Evolutionary conservation across 2,329 filamentous ascomycete species (phyloP).

Genomic region (Nothophoma quercina): DNA sequence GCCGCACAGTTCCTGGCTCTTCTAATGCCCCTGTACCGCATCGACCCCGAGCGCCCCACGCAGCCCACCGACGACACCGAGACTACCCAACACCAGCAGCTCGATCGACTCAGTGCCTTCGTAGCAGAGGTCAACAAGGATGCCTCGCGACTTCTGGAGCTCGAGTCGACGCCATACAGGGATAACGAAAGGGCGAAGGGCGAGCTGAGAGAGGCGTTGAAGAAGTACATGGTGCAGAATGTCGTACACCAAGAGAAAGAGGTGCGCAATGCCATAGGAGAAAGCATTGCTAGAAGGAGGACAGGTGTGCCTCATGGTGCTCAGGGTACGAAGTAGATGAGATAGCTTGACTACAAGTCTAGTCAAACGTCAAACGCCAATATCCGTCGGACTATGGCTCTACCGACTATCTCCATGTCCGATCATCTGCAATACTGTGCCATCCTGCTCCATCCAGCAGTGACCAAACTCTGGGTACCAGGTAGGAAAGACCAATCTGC

Average conservation of each 20-base stretch:
- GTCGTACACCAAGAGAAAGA: conserved; percentile 76
- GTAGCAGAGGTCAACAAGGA: conserved; percentile 72
- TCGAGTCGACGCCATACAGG: conserved; percentile 83
- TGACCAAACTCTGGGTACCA: neutral
- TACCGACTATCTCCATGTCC: no score
- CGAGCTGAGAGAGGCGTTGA: conserved; percentile 74
- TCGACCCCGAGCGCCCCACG: conserved; percentile 33
- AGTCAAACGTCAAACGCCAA: neutral
- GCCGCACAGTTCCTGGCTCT: conserved; percentile 53
- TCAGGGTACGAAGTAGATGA: conserved; percentile 28
- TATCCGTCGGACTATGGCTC: no score
- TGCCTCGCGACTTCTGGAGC: conserved; percentile 71
- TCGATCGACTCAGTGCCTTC: conserved; percentile 71
- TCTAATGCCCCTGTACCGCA: conserved; percentile 45
- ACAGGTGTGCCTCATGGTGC: conserved; percentile 69
- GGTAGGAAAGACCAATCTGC: neutral
- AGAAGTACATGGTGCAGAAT: conserved; percentile 88
- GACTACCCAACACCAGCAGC: conserved; percentile 61
- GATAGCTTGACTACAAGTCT: neutral
- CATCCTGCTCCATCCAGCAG: neutral
- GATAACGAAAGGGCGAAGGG: conserved; percentile 69
- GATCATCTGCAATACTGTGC: neutral
- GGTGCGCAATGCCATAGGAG: conserved; percentile 79
- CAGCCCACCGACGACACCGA: conserved; percentile 38
- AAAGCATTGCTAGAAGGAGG: conserved; percentile 69